Evolutionary conservation across 306 rosid genomes (phyloP).

Genomic region (Acacia acuminata): DNA sequence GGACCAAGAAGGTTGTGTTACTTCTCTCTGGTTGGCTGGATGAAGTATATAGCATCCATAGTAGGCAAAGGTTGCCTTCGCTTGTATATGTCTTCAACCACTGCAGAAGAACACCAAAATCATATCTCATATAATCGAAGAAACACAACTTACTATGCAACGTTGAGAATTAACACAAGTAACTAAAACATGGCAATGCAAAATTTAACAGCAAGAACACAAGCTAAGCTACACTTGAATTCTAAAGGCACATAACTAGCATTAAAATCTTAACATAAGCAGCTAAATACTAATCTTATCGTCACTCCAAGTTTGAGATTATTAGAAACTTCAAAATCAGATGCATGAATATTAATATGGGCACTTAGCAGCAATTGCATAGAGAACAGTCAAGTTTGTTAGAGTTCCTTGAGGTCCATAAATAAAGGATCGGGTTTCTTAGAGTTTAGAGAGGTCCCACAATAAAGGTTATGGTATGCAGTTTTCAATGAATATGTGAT

Average conservation of each 20-base stretch:
- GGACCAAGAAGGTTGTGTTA: slow-evolving; percentile 42
- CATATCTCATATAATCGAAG: slow-evolving; percentile 21
- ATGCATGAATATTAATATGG: background rate
- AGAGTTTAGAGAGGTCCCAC: background rate
- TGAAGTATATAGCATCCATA: slow-evolving; percentile 95
- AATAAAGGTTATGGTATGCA: background rate
- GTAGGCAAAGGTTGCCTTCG: slow-evolving; percentile 94
- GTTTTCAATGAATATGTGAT: background rate
- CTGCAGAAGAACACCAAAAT: slow-evolving; percentile 49
- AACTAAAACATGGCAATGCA: background rate
- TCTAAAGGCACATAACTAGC: slow-evolving; percentile 11
- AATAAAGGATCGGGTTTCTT: background rate
- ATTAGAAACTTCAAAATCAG: background rate
- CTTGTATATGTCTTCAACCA: slow-evolving; percentile 95
- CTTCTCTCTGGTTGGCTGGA: slow-evolving; percentile 94
- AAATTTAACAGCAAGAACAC: background rate
- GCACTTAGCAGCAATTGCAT: background rate
- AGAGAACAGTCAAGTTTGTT: background rate
- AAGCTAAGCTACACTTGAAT: background rate
- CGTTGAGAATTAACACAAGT: background rate
- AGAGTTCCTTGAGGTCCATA: background rate
- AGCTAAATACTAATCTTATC: background rate
- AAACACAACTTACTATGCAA: slow-evolving; percentile 21
- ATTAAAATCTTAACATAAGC: background rate
- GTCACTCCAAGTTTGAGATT: background rate